These are phyloP conservation scores for Cardiospermum halicacabum DNA, from an alignment of 345 rosid genomes.

Conservation along the genomic window DNA sequence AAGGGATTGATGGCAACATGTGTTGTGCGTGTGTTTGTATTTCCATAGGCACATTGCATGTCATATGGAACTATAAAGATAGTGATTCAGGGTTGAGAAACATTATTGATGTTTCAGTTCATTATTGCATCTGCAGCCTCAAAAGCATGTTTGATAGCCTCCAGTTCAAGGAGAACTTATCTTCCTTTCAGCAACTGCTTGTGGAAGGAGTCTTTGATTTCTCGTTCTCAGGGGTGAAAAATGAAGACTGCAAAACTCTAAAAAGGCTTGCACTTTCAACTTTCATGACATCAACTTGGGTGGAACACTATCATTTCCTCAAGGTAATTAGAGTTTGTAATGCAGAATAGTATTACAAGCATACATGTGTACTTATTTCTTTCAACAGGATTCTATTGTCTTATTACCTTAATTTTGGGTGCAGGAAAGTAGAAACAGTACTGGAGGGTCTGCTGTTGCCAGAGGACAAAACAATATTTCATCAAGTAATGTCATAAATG, in stretches of 20 bases:
- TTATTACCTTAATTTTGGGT: conserved; percentile 22
- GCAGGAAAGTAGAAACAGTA: conserved; percentile 43
- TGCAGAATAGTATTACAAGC: not conserved
- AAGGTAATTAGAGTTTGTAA: conserved; percentile 44
- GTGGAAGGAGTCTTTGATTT: conserved; percentile 77
- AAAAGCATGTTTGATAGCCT: conserved; percentile 69
- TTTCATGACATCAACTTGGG: conserved; percentile 62
- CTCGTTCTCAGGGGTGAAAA: conserved; percentile 44
- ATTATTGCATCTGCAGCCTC: conserved; percentile 51
- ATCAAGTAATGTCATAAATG: conserved; percentile 31
- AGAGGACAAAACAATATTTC: conserved; percentile 31
- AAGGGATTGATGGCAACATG: not conserved
- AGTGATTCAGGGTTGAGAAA: conserved; percentile 5
- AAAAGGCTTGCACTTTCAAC: conserved; percentile 56
- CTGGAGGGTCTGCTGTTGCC: conserved; percentile 29
- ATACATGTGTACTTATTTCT: conserved; percentile 2
- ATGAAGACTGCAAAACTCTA: conserved; percentile 55
- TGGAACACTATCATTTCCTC: conserved; percentile 45
- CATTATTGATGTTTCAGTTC: conserved; percentile 16
- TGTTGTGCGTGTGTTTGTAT: not conserved
- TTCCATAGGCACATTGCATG: not conserved
- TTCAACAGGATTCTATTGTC: conserved; percentile 5
- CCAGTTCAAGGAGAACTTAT: conserved; percentile 78
- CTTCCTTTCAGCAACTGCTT: conserved; percentile 65
- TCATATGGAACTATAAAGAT: not conserved